Percentiles rank a stretch among this genome's conserved stretches.
Evolutionary conservation across 1,284 basidiomycete species (phyloP).

Genomic region (Fomitopsis pinicola): DNA sequence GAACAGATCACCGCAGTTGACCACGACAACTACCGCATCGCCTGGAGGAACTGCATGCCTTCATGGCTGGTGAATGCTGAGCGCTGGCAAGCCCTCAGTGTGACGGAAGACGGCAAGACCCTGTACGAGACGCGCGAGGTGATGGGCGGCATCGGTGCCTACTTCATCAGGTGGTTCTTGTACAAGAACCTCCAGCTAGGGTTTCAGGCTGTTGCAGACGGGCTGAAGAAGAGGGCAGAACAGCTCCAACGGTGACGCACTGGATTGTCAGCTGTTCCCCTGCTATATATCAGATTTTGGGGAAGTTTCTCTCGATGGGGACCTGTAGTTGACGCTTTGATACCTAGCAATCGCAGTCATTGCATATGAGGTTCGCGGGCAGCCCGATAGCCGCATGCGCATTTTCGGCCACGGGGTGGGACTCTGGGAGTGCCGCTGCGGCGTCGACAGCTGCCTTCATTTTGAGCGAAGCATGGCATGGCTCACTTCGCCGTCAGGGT

Average conservation of each 20-base stretch:
- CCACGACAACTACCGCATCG: slow-evolving; percentile 43
- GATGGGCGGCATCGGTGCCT: slow-evolving; percentile 53
- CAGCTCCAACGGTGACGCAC: background rate
- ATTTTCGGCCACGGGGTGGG: too few relatives aligned
- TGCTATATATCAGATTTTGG: too few relatives aligned
- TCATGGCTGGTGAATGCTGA: slow-evolving; percentile 46
- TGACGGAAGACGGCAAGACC: slow-evolving; percentile 47
- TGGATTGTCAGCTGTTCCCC: background rate
- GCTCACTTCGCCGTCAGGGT: too few relatives aligned
- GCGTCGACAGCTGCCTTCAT: too few relatives aligned
- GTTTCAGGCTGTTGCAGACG: slow-evolving; percentile 53
- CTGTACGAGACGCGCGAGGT: slow-evolving; percentile 64
- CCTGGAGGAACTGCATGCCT: slow-evolving; percentile 47
- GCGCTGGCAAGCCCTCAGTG: slow-evolving; percentile 62
- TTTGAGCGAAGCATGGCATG: too few relatives aligned
- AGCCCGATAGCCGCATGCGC: too few relatives aligned
- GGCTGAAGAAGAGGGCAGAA: slow-evolving; percentile 53
- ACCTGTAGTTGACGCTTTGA: too few relatives aligned
- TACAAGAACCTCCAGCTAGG: slow-evolving; percentile 38
- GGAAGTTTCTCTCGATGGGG: too few relatives aligned
- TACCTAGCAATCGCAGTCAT: too few relatives aligned
- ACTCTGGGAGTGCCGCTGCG: too few relatives aligned
- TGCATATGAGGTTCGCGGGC: too few relatives aligned
- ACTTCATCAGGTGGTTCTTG: slow-evolving; percentile 47
- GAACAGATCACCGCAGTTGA: slow-evolving; percentile 39